phyloP scores from a whole-genome alignment of 2,329 filamentous ascomycete species.

The Dactylellina parvicollis region DNA sequence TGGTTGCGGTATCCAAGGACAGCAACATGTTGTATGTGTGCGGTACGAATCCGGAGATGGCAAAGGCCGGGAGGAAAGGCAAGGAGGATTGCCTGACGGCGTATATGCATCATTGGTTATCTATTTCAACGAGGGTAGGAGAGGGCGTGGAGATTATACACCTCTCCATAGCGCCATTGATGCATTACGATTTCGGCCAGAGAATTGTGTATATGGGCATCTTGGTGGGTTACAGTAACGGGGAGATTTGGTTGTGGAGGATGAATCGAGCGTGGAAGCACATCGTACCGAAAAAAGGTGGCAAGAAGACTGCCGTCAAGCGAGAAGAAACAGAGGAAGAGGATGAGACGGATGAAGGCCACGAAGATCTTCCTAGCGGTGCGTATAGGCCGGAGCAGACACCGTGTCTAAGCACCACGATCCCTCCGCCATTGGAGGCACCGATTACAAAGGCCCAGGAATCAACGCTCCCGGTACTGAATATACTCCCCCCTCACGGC shows the following conservation, averaged over 20 bases:
- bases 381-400: constrained; percentile 39
- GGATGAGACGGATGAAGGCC: not conserved
- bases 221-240: constrained; percentile 55
- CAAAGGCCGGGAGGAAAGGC: not conserved
- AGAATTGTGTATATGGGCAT: constrained; percentile 55
- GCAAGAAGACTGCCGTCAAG: not conserved
- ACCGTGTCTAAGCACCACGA: constrained; percentile 35
- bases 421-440: constrained; percentile 20
- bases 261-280: constrained; percentile 53
- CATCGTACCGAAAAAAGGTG: not conserved
- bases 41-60: constrained; percentile 13
- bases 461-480: constrained; percentile 14
- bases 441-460: constrained; percentile 12
- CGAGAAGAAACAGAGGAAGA: not conserved
- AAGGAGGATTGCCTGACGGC: constrained; percentile 9
- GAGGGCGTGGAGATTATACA: constrained; percentile 51
- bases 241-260: constrained; percentile 57
- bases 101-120: constrained; percentile 53
- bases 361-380: constrained; percentile 6
- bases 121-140: constrained; percentile 20
- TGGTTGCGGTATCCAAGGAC: constrained; percentile 30
- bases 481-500: constrained; percentile 23
- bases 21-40: constrained; percentile 36
- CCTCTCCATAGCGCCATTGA: constrained; percentile 54
- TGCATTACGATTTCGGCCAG: constrained; percentile 55